Conservation (phyloP, 192 early-diverging fungal species). For the Backusella tuberculispora region DNA sequence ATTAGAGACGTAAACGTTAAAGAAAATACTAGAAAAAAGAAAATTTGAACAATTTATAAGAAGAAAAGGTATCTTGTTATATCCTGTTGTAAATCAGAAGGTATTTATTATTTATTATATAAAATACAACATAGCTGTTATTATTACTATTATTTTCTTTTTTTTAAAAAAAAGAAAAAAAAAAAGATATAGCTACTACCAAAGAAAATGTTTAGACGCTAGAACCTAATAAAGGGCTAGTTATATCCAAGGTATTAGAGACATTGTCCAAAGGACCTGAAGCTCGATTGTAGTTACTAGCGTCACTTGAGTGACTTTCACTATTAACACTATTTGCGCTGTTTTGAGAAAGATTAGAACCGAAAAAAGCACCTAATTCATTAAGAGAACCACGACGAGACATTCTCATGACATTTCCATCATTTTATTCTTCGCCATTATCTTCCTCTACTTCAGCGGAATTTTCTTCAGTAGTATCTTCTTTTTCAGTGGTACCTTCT, state of each 20-base stretch:
- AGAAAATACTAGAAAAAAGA: no score
- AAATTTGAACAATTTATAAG: no score
- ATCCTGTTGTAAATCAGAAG: neutral
- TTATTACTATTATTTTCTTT: neutral
- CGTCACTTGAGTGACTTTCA: neutral
- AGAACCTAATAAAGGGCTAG: no score
- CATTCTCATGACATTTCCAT: neutral
- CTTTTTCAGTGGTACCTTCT: neutral
- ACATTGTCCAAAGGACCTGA: no score
- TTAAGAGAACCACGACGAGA: neutral
- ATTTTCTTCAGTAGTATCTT: neutral
- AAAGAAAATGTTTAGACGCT: no score
- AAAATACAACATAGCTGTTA: neutral
- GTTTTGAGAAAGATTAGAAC: neutral
- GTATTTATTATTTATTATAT: conserved; percentile 5
- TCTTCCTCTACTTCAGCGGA: neutral
- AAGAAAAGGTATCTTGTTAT: neutral
- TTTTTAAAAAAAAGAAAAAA: neutral
- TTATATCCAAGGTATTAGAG: no score
- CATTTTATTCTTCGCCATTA: neutral
- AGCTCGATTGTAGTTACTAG: no score
- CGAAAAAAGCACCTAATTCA: neutral
- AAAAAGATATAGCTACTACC: neutral
- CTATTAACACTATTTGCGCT: neutral
- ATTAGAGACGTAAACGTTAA: no score